Evolutionary conservation across 306 rosid genomes (phyloP), one percentile per base, ranked within the genome.

Genomic region (Sesbania bispinosa): DNA sequence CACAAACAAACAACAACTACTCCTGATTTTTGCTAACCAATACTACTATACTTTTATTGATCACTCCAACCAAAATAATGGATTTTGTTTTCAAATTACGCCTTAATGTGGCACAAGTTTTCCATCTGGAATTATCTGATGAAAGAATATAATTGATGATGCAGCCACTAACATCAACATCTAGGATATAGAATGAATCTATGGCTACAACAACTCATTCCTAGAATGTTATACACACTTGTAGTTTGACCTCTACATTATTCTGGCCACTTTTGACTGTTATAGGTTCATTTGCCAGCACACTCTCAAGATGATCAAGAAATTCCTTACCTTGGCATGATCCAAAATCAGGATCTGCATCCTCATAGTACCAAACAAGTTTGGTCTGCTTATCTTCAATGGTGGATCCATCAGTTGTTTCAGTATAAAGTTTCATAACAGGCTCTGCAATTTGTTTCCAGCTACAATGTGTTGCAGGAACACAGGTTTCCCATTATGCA

Each of bases 361-460:
- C n/a, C n/a, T n/a, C n/a, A n/a, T n/a, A n/a, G n/a, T n/a, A n/a
- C n/a, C n/a, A n/a, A n/a, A n/a, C n/a, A n/a, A n/a, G n/a, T n/a
- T n/a, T n/a, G n/a, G n/a, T n/a, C n/a, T n/a, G n/a, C n/a, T n/a
- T n/a, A n/a, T n/a, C n/a, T n/a, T n/a, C n/a, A n/a, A n/a, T n/a
- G n/a, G n/a, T n/a, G n/a, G n/a, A n/a, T n/a, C n/a, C n/a, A n/a
- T n/a, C n/a, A n/a, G n/a, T n/a, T n/a, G n/a, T n/a, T n/a, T n/a
- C n/a, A n/a, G n/a, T n/a, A n/a, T n/a, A n/a, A n/a, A n/a, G n/a
- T n/a, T n/a, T n/a, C n/a, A n/a, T n/a, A n/a, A n/a, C n/a, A n/a
- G n/a, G n/a, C n/a, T n/a, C n/a, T n/a, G n/a, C n/a, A n/a, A n/a
- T 90, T 71, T 82, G 81, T 76, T 90, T 90, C 96, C 96, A 90